Evolutionary conservation across 2,329 filamentous ascomycete species (phyloP).

Genomic region (Colletotrichum incanum): DNA sequence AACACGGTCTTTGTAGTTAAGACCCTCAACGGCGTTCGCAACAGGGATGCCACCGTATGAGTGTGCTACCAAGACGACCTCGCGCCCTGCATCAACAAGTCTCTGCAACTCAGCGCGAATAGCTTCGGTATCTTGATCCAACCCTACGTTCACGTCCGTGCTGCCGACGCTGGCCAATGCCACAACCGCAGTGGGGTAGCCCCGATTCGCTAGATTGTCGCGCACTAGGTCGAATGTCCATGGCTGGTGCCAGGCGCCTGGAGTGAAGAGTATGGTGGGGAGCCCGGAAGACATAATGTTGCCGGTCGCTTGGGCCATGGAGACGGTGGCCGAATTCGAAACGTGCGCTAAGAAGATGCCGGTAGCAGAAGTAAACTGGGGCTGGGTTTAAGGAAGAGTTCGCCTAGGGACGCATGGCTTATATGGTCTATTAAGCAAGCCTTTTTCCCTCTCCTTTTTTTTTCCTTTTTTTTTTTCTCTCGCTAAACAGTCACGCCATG

Average conservation of each 20-base stretch:
- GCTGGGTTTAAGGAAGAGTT: background rate
- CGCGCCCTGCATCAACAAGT: constrained; percentile 53
- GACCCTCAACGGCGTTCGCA: constrained; percentile 54
- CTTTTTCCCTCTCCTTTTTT: background rate
- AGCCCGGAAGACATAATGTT: constrained; percentile 11
- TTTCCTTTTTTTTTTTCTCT: too few species aligned
- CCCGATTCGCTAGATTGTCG: constrained; percentile 49
- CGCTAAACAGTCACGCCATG: too few species aligned
- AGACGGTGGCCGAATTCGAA: background rate
- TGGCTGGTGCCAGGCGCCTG: constrained; percentile 57
- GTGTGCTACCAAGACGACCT: constrained; percentile 60
- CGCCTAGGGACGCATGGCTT: background rate
- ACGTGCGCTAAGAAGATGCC: background rate
- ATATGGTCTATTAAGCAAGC: background rate
- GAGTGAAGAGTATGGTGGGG: constrained; percentile 54
- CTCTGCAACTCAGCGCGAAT: constrained; percentile 48
- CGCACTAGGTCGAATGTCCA: constrained; percentile 49
- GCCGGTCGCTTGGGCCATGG: background rate
- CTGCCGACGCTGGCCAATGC: constrained; percentile 53
- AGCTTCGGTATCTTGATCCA: constrained; percentile 51
- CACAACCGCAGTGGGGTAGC: constrained; percentile 51
- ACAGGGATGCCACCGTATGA: constrained; percentile 60
- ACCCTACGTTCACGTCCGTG: constrained; percentile 45
- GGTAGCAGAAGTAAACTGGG: background rate
- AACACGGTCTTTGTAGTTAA: constrained; percentile 52